Evolutionary conservation across 2,329 filamentous ascomycete species (phyloP).

Genomic region (Epichloe bromicola): DNA sequence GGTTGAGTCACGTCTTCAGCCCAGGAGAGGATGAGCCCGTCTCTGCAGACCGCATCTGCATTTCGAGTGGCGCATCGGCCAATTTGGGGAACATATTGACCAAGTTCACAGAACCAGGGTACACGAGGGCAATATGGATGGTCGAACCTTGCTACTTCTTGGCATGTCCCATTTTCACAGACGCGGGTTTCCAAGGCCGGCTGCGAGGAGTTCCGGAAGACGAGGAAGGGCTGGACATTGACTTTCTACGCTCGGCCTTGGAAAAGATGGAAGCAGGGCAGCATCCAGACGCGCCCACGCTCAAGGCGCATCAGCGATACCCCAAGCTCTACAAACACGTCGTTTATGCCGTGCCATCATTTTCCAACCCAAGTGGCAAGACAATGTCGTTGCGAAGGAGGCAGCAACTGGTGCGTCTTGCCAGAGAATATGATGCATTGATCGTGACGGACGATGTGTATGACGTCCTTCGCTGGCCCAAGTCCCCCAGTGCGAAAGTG

Average conservation of each 20-base stretch:
- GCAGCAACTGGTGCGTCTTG: constrained; percentile 57
- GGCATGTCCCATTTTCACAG: constrained; percentile 74
- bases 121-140: constrained; percentile 67
- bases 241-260: constrained; percentile 24
- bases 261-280: constrained; percentile 16
- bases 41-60: constrained; percentile 48
- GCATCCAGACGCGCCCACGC: constrained; percentile 6
- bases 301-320: background rate
- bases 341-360: constrained; percentile 80
- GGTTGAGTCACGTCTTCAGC: constrained; percentile 39
- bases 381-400: constrained; percentile 63
- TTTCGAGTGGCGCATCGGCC: constrained; percentile 78
- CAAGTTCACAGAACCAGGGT: constrained; percentile 66
- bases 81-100: constrained; percentile 65
- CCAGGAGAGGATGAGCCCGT: background rate
- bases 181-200: constrained; percentile 57
- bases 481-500: constrained; percentile 35
- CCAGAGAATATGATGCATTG: constrained; percentile 68
- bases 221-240: constrained; percentile 61
- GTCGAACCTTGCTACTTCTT: constrained; percentile 74
- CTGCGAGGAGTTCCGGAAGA: constrained; percentile 64
- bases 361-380: constrained; percentile 76
- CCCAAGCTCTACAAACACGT: constrained; percentile 71
- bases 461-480: constrained; percentile 74
- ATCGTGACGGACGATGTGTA: constrained; percentile 87